phyloP scores from a whole-genome alignment of 208 protist genomes.

The Trichomonas vaginalis region DNA sequence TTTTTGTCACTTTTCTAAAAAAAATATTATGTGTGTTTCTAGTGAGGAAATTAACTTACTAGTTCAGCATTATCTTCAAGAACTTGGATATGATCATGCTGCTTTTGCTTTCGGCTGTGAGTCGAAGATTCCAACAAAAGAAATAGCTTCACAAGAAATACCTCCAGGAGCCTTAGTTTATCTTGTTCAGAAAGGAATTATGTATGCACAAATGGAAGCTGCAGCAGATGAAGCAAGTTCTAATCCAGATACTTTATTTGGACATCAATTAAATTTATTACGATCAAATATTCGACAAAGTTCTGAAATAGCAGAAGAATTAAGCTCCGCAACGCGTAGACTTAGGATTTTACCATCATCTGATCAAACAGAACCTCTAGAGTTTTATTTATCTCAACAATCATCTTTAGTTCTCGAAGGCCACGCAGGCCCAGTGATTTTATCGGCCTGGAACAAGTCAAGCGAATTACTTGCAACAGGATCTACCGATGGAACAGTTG shows the following conservation, averaged over 20 bases:
- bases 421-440: not conserved
- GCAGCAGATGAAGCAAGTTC: not conserved
- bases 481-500: not conserved
- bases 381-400: not conserved
- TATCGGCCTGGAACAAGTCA: not conserved
- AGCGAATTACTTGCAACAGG: not conserved
- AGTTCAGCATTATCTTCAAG: not conserved
- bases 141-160: not conserved
- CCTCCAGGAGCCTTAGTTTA: not conserved
- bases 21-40: not conserved
- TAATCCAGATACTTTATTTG: not conserved
- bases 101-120: not conserved
- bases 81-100: not conserved
- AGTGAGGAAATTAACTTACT: not conserved
- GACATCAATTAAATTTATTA: not conserved
- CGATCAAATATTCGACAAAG: not conserved
- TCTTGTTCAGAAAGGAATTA: not conserved
- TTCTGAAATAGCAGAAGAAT: not conserved
- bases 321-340: not conserved
- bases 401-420: not conserved
- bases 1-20: not conserved
- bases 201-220: not conserved
- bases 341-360: not conserved
- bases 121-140: not conserved
- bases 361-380: not conserved